Evolutionary conservation across 805 yeast species (phyloP), one percentile per base, ranked within the genome.

Genomic region (Candida arabinofermentans): DNA sequence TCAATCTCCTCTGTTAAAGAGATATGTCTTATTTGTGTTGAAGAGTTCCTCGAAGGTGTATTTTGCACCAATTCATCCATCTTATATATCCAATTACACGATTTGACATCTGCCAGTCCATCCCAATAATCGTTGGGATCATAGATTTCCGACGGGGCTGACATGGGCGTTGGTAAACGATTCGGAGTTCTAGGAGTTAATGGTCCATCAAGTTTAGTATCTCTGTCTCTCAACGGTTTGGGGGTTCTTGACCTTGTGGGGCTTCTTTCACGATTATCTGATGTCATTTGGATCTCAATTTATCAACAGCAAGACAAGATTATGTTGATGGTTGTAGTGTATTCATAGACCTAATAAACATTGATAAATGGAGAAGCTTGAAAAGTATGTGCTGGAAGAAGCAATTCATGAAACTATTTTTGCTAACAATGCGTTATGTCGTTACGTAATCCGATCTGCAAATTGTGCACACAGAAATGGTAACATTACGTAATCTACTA

Each of bases 1-100:
- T 55, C 51, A 19, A 67, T 52, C 55, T 77, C 81, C 4, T 64
- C 67, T 3, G 57, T 51, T 27, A 55, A 62, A 1, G 60, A 64
- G 62, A 17, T 33, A 22, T 33, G 24, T 21, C 47, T 44, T 17
- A 40, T 22, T 35, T 44, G 46, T 13, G 54, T 44, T 5, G 50
- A 39, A n/a, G 60, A 47, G 8, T 47, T 47, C 27, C 72, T 50
- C 0, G 74, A 68, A 2, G 75, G 69, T 1, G 67, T 53, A 2
- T 44, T 39, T 2, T 49, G 26, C 33, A 51, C 46, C 17, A 64
- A 37, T 5, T 60, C 59, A 2, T 48, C 50, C 34, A 51, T 31
- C 5, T 54, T 53, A 43, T 49, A 63, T 9, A 43, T 29, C 69
- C 67, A 64, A 31, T 50, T 33, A 16, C 53, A 50, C 4, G 40